Evolutionary conservation across 371 early-diverging fungal species (phyloP).

Genomic region (Mortierella sp.): DNA sequence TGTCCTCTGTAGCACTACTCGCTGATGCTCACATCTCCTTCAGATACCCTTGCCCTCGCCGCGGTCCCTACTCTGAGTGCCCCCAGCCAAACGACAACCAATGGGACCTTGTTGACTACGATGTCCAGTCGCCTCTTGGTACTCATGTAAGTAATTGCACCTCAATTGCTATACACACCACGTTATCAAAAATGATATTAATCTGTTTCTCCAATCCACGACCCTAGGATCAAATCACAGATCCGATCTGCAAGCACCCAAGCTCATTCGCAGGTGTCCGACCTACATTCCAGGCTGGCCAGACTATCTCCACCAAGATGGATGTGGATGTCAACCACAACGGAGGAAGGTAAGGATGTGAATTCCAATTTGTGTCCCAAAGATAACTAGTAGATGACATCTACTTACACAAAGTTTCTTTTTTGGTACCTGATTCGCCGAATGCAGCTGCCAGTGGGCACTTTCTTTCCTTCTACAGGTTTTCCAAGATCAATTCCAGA

Average conservation of each 20-base stretch:
- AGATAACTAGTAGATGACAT: too few relatives aligned
- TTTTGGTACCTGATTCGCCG: not conserved
- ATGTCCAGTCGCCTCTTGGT: conserved; percentile 48
- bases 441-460: conserved; percentile 69
- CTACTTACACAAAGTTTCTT: too few relatives aligned
- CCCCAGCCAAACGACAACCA: conserved; percentile 32
- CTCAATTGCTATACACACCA: not conserved
- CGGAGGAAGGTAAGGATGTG: conserved; percentile 41
- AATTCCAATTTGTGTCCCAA: not conserved
- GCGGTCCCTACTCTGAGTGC: conserved; percentile 47
- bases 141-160: conserved; percentile 29
- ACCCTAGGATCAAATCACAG: conserved; percentile 21
- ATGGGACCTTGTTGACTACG: conserved; percentile 49
- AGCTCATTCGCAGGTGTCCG: conserved; percentile 49
- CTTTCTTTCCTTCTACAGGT: conserved; percentile 39
- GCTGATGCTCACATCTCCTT: conserved; percentile 54
- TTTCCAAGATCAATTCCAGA: conserved; percentile 66
- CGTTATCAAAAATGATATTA: too few relatives aligned
- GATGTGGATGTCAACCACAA: conserved; percentile 50
- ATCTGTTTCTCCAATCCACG: not conserved
- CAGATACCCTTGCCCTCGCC: conserved; percentile 57
- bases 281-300: conserved; percentile 47
- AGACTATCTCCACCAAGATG: conserved; percentile 43
- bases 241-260: conserved; percentile 52
- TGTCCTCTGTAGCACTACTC: conserved; percentile 38